A percentile compares a stretch with the other conserved stretches of the same genome.
Conservation (phyloP, 2,329 filamentous ascomycete genomes). For the Aspergillus amoenus region DNA sequence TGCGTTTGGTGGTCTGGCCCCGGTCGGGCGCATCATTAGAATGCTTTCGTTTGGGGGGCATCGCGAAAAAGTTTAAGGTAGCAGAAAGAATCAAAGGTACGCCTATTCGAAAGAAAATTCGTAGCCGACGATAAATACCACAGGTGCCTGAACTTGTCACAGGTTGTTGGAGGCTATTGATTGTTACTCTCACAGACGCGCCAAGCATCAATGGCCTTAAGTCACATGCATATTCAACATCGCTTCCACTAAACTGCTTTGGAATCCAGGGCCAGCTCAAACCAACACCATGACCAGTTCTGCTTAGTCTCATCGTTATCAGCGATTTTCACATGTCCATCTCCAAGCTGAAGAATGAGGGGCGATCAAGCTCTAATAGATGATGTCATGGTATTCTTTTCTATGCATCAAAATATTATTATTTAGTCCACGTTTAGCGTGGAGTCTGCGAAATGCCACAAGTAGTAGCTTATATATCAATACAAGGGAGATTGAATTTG, state of each 20-base stretch:
- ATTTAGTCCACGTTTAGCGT: constrained; percentile 2
- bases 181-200: constrained; percentile 2
- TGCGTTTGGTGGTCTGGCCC: constrained; percentile 14
- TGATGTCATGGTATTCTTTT: constrained; percentile 10
- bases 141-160: neutral
- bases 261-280: neutral
- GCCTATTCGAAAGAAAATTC: neutral
- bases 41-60: constrained; percentile 30
- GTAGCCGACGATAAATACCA: neutral
- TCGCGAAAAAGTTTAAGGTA: neutral
- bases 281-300: neutral
- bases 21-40: constrained; percentile 19
- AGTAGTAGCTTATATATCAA: constrained; percentile 8
- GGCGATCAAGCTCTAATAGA: neutral
- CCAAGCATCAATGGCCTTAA: constrained; percentile 7
- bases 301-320: neutral
- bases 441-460: neutral
- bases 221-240: constrained; percentile 12
- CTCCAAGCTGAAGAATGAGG: neutral
- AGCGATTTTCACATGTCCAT: constrained; percentile 8
- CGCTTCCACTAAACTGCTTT: constrained; percentile 12
- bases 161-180: neutral
- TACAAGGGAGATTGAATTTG: neutral
- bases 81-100: neutral
- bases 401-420: constrained; percentile 1